phyloP scores from a whole-genome alignment of 352 stramenopile species.

The Pseudoperonospora humuli region DNA sequence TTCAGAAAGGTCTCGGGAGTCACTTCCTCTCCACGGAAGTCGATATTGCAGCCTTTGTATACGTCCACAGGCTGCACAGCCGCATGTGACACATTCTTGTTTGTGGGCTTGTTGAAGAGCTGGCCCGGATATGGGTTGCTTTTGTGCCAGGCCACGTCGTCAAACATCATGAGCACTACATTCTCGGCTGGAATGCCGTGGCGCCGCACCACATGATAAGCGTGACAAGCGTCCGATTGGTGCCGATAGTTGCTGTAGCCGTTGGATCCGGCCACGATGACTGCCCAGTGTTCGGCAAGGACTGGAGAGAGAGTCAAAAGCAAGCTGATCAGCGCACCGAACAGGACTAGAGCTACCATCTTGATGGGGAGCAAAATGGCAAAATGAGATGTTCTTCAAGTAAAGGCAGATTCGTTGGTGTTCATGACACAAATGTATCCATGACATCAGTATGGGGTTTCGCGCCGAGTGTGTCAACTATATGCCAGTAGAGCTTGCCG shows the following conservation, averaged over 20 bases:
- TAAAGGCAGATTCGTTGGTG: background rate
- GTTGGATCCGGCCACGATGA: conserved; percentile 84
- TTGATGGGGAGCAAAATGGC: background rate
- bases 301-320: conserved; percentile 8
- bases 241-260: conserved; percentile 91
- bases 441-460: too few relatives aligned
- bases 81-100: conserved; percentile 21
- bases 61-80: conserved; percentile 61
- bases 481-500: too few relatives aligned
- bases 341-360: conserved; percentile 1
- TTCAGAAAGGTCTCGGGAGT: conserved; percentile 84
- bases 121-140: conserved; percentile 83
- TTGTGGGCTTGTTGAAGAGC: conserved; percentile 82
- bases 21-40: conserved; percentile 71
- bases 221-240: conserved; percentile 85
- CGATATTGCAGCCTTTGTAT: conserved; percentile 75
- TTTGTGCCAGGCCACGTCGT: conserved; percentile 78
- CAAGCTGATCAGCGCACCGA: conserved; percentile 2
- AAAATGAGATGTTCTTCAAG: too few relatives aligned
- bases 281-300: conserved; percentile 75
- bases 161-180: conserved; percentile 91
- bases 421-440: conserved; percentile 1
- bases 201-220: conserved; percentile 84
- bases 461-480: too few relatives aligned
- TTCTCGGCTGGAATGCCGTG: conserved; percentile 85